Conservation (phyloP, 768 basidiomycete species). For the Paxillus involutus region DNA sequence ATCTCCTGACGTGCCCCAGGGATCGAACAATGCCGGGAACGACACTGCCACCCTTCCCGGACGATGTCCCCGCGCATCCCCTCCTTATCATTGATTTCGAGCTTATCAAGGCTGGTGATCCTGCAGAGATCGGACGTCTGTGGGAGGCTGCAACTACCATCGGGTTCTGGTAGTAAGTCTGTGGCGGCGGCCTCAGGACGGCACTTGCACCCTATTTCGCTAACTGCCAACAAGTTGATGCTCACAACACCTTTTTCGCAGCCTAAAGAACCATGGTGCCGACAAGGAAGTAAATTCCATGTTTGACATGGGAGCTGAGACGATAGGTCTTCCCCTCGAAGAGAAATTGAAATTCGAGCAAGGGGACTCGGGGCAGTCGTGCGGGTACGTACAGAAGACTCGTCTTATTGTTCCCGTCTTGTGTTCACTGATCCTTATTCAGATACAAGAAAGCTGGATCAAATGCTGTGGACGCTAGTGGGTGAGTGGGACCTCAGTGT, state of each 20-base stretch:
- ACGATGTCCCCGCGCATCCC: conserved; percentile 42
- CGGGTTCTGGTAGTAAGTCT: conserved; percentile 54
- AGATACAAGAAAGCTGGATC: conserved; percentile 64
- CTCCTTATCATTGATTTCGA: conserved; percentile 46
- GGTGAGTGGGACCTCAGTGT: conserved; percentile 24
- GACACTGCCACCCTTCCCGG: conserved; percentile 42
- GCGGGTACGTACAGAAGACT: conserved; percentile 26
- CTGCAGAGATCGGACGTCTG: conserved; percentile 39
- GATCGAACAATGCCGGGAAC: conserved; percentile 32
- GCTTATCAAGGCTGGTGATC: conserved; percentile 35
- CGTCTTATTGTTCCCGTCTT: neutral
- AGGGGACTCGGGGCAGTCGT: conserved; percentile 40
- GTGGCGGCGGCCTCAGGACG: neutral
- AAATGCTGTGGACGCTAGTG: conserved; percentile 60
- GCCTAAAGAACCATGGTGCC: conserved; percentile 44
- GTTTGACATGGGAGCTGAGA: conserved; percentile 43
- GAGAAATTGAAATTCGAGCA: conserved; percentile 46
- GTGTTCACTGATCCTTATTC: neutral
- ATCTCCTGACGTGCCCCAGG: neutral
- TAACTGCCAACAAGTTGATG: neutral
- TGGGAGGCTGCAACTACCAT: conserved; percentile 48
- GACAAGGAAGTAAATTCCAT: conserved; percentile 36
- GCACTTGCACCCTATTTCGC: neutral
- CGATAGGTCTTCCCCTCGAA: conserved; percentile 39
- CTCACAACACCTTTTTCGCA: conserved; percentile 10